These are phyloP conservation scores for Pseudocercospora musae DNA, from an alignment of 2,329 filamentous ascomycete species.

Conservation along the genomic window DNA sequence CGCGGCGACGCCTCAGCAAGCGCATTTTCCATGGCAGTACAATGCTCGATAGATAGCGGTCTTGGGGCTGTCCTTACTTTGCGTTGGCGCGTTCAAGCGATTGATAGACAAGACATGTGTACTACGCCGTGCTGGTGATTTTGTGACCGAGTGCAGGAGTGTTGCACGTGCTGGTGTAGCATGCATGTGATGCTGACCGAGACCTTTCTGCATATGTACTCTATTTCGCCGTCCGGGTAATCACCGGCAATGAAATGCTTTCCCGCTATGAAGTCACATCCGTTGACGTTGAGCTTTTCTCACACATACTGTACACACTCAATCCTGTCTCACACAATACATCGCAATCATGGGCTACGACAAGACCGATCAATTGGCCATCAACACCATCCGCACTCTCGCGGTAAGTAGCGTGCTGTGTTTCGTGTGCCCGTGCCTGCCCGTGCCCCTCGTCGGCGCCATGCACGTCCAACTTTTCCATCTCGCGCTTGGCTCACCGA, in stretches of 20 bases:
- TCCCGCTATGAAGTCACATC: neutral
- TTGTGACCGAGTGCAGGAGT: neutral
- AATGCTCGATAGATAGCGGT: slow-evolving; percentile 5
- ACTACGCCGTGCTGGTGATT: neutral
- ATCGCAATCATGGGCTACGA: slow-evolving; percentile 72
- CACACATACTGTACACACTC: neutral
- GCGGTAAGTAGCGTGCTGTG: slow-evolving; percentile 9
- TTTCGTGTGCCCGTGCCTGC: too few species aligned
- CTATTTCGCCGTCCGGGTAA: neutral
- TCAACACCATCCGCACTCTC: slow-evolving; percentile 84
- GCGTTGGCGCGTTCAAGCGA: slow-evolving; percentile 18
- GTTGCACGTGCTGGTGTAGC: neutral
- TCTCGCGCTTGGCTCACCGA: slow-evolving; percentile 4
- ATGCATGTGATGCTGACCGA: too few species aligned
- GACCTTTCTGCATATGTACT: neutral
- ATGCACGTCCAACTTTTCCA: neutral
- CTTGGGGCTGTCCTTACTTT: neutral
- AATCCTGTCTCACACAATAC: slow-evolving; percentile 5
- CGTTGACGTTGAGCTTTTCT: neutral
- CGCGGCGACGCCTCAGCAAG: slow-evolving; percentile 24
- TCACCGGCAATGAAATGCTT: too few species aligned
- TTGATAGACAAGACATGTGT: neutral
- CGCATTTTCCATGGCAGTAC: slow-evolving; percentile 12
- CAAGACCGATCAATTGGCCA: slow-evolving; percentile 82
- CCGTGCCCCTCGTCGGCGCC: slow-evolving; percentile 1